Evolutionary conservation across 2,329 filamentous ascomycete genomes (phyloP).

Genomic region (Clonostachys solani): DNA sequence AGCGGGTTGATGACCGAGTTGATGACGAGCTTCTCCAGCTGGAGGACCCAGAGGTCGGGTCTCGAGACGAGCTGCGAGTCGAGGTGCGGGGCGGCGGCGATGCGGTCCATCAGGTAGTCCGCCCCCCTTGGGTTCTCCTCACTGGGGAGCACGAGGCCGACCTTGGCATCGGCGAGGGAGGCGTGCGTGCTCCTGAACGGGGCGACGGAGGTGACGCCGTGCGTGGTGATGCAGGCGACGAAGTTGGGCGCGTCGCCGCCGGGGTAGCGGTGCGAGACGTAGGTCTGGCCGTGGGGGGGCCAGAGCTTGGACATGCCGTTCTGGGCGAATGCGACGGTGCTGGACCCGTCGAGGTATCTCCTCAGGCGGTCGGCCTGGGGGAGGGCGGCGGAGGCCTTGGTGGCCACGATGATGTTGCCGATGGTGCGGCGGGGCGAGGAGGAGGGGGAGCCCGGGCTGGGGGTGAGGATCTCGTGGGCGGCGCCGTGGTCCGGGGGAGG

Average conservation of each 20-base stretch:
- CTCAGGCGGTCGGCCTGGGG: constrained; percentile 54
- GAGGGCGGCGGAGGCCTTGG: constrained; percentile 69
- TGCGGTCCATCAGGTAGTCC: constrained; percentile 32
- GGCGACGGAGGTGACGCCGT: constrained; percentile 47
- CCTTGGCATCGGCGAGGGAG: constrained; percentile 38
- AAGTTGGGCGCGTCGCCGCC: constrained; percentile 54
- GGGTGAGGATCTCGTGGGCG: constrained; percentile 31
- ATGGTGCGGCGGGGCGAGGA: constrained; percentile 32
- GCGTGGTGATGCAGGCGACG: constrained; percentile 60
- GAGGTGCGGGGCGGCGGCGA: constrained; percentile 38
- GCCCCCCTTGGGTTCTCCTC: constrained; percentile 5
- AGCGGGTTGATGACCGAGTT: constrained; percentile 82
- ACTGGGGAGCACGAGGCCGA: constrained; percentile 40
- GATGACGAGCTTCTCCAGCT: constrained; percentile 81
- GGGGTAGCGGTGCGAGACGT: constrained; percentile 33
- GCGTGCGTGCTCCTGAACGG: constrained; percentile 49
- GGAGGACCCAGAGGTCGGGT: constrained; percentile 49
- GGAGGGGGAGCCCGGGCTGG: constrained; percentile 6
- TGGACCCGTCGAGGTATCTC: constrained; percentile 55
- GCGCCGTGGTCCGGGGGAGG: constrained; percentile 26
- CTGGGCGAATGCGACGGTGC: constrained; percentile 79
- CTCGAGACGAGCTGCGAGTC: constrained; percentile 29
- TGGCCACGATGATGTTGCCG: constrained; percentile 71
- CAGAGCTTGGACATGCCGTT: constrained; percentile 77
- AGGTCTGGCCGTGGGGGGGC: constrained; percentile 44